Evolutionary conservation across 148 eudicot genomes (phyloP).

Genomic region (Fagopyrum esculentum): DNA sequence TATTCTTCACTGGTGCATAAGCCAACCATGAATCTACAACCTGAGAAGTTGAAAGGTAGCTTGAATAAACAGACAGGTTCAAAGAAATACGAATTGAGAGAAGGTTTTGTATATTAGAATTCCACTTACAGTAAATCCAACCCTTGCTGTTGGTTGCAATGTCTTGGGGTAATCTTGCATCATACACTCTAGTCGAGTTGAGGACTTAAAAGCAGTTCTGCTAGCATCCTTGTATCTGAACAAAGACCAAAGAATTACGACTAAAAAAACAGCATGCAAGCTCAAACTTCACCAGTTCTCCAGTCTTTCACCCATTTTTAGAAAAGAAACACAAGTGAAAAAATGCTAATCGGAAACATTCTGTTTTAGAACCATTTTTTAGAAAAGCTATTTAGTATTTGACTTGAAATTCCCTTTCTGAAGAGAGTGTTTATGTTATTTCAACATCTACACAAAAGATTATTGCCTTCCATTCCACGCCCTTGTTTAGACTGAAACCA

Average conservation of each 20-base stretch:
- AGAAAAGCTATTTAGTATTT: not conserved
- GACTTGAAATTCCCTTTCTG: not conserved
- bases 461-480: not conserved
- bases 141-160: constrained; percentile 83
- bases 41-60: constrained; percentile 22
- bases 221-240: constrained; percentile 84
- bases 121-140: constrained; percentile 85
- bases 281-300: not conserved
- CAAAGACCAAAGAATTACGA: constrained; percentile 5
- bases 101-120: not conserved
- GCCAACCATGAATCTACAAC: constrained; percentile 95
- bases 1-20: constrained; percentile 98
- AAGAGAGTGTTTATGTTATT: not conserved
- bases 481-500: not conserved
- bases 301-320: not conserved
- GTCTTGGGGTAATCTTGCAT: constrained; percentile 99
- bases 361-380: not conserved
- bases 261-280: not conserved
- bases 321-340: not conserved
- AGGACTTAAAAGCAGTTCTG: constrained; percentile 80
- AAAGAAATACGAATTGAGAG: not conserved
- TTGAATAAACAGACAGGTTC: not conserved
- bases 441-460: not conserved
- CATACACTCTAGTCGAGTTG: constrained; percentile 97
- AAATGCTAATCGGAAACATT: not conserved